Conservation (phyloP, 208 protist genomes). For the Trypanosoma mega region DNA sequence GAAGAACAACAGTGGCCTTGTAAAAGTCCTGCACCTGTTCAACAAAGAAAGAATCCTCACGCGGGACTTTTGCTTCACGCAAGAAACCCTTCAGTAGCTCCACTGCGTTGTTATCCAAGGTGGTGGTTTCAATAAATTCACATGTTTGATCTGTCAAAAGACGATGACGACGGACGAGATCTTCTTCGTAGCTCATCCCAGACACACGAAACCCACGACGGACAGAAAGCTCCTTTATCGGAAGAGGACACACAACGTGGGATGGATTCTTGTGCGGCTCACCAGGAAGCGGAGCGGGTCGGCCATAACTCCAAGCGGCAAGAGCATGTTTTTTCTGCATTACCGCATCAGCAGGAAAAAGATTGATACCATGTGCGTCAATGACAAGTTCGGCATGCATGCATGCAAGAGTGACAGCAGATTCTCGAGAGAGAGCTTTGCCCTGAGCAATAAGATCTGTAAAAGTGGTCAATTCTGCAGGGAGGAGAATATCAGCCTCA, state of each 20-base stretch:
- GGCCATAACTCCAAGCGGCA: constrained; percentile 75
- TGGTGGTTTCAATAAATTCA: constrained; percentile 60
- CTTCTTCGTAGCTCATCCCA: constrained; percentile 53
- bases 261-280: constrained; percentile 36
- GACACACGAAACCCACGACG: constrained; percentile 17
- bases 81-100: constrained; percentile 54
- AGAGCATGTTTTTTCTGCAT: constrained; percentile 69
- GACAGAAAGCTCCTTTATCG: constrained; percentile 57
- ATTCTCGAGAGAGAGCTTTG: constrained; percentile 53
- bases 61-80: constrained; percentile 26
- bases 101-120: constrained; percentile 46
- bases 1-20: constrained; percentile 79
- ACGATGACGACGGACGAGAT: constrained; percentile 57
- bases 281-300: constrained; percentile 62
- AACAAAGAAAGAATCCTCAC: constrained; percentile 62
- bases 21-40: constrained; percentile 42
- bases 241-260: constrained; percentile 49
- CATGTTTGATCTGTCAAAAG: constrained; percentile 49
- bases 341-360: constrained; percentile 60
- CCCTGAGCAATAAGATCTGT: constrained; percentile 51
- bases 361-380: constrained; percentile 51
- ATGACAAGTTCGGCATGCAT: constrained; percentile 91
- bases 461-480: constrained; percentile 27
- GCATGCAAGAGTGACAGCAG: constrained; percentile 65
- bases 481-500: constrained; percentile 29